These are phyloP conservation scores for Umbelopsis sp. DNA, from an alignment of 192 early-diverging fungal species.

Conservation along the genomic window DNA sequence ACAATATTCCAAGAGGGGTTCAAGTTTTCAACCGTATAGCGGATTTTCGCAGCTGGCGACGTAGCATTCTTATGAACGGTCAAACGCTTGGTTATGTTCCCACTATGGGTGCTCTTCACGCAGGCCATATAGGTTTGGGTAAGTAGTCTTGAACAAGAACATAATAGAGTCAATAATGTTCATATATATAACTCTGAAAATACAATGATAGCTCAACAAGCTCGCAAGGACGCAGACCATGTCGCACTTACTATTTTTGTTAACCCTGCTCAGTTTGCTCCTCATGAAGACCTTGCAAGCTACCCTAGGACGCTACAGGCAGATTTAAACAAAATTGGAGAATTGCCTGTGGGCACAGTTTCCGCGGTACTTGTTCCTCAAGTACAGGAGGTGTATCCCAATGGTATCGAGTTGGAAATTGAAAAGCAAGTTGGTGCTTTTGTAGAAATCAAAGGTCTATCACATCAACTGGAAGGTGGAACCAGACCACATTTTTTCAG, in stretches of 20 bases:
- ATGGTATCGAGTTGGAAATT: conserved; percentile 84
- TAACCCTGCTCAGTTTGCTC: conserved; percentile 98
- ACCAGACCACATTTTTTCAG: conserved; percentile 95
- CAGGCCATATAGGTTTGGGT: conserved; percentile 84
- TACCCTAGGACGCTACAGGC: conserved; percentile 87
- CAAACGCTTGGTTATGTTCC: conserved; percentile 89
- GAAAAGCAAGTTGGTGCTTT: conserved; percentile 84
- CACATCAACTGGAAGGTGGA: conserved; percentile 92
- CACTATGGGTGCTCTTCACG: conserved; percentile 98
- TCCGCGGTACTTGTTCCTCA: conserved; percentile 63
- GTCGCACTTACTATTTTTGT: conserved; percentile 93
- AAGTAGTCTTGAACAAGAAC: conserved; percentile 17
- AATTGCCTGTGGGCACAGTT: conserved; percentile 46
- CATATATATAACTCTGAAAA: background rate
- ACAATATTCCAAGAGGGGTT: conserved; percentile 35
- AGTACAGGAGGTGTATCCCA: conserved; percentile 92
- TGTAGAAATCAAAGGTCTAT: conserved; percentile 87
- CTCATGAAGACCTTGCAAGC: conserved; percentile 86
- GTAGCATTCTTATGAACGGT: conserved; percentile 48
- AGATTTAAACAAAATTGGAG: conserved; percentile 73
- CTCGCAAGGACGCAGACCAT: conserved; percentile 60
- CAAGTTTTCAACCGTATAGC: conserved; percentile 73
- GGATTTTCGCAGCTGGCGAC: conserved; percentile 75
- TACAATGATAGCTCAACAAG: conserved; percentile 14
- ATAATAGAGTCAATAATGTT: background rate